phyloP scores from a whole-genome alignment of 177 flowering plant species.

The Telopea speciosissima region DNA sequence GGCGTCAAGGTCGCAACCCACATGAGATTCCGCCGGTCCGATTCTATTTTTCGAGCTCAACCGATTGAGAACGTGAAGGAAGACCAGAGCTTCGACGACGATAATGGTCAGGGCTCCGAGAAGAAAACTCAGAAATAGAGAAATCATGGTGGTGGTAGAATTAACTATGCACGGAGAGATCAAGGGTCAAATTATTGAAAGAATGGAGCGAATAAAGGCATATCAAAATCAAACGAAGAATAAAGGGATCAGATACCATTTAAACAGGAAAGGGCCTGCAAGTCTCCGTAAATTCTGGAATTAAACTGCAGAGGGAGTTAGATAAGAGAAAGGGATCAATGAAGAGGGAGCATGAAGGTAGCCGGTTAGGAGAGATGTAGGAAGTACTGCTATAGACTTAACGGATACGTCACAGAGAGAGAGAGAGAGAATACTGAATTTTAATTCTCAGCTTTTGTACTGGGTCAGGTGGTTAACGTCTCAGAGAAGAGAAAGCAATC shows the following conservation, averaged over 20 bases:
- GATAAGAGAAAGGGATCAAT: no score
- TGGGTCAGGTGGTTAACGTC: no score
- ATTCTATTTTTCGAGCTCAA: background rate
- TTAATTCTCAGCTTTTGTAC: no score
- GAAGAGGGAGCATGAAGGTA: no score
- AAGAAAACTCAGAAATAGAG: background rate
- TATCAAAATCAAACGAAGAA: background rate
- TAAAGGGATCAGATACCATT: background rate
- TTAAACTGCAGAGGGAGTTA: no score
- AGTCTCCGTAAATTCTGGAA: no score
- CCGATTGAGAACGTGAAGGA: background rate
- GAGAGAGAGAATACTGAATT: no score
- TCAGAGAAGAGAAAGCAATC: no score
- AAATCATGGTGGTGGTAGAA: background rate
- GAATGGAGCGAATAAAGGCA: background rate
- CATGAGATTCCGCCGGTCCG: background rate
- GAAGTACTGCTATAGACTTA: no score
- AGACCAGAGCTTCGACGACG: constrained; percentile 1
- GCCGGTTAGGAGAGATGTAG: no score
- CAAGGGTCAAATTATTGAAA: background rate
- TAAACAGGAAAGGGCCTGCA: no score
- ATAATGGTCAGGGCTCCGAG: constrained; percentile 2
- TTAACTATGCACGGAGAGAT: background rate
- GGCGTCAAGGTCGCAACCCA: constrained; percentile 12
- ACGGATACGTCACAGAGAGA: no score